A percentile compares a stretch with the other conserved stretches of the same genome.
Evolutionary conservation across 441 rosid species (phyloP).

Genomic region (Viola pubescens): DNA sequence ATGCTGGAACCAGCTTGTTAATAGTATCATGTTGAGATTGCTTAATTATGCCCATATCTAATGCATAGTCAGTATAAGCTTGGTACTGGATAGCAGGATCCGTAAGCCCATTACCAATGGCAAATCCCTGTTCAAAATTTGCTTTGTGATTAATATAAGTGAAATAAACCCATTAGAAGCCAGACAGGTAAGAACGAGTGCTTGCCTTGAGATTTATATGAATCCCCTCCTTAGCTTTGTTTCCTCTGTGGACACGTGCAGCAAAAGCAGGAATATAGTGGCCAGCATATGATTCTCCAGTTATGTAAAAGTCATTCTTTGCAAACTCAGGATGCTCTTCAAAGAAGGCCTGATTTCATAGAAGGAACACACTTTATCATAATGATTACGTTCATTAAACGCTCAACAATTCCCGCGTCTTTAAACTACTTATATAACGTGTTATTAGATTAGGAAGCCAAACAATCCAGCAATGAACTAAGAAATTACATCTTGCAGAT

Average conservation of each 20-base stretch:
- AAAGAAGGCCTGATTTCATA: constrained; percentile 65
- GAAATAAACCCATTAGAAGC: constrained; percentile 1
- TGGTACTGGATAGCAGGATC: constrained; percentile 84
- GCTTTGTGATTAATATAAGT: constrained; percentile 15
- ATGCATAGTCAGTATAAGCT: constrained; percentile 89
- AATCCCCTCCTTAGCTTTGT: constrained; percentile 82
- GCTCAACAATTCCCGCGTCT: background rate
- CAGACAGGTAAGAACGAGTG: background rate
- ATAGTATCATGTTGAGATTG: constrained; percentile 49
- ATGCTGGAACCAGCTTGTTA: constrained; percentile 67
- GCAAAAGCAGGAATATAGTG: constrained; percentile 98
- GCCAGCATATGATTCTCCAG: constrained; percentile 98
- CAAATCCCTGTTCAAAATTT: constrained; percentile 64
- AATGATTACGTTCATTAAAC: constrained; percentile 4
- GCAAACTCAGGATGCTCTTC: constrained; percentile 73
- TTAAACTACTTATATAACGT: background rate
- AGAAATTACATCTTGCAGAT: background rate
- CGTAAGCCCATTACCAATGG: constrained; percentile 95
- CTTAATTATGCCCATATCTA: constrained; percentile 67
- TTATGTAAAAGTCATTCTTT: constrained; percentile 75
- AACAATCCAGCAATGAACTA: background rate
- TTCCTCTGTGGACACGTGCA: constrained; percentile 76
- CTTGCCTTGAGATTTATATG: constrained; percentile 81
- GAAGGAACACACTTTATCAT: constrained; percentile 9
- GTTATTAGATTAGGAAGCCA: background rate